Conservation (phyloP, 2,329 filamentous ascomycete genomes). For the Stemphylium lycopersici region DNA sequence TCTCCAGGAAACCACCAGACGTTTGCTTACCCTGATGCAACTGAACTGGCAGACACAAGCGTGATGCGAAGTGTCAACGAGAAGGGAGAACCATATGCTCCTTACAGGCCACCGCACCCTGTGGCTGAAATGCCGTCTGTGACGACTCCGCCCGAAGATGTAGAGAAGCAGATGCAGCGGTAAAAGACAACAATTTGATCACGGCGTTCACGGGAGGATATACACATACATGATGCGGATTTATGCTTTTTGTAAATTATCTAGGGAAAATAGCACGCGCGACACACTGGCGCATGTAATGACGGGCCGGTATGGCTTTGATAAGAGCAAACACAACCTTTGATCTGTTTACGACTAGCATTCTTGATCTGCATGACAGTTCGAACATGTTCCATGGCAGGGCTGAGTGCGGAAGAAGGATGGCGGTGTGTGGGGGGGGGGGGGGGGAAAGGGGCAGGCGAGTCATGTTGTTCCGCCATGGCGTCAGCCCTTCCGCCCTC, state of each 20-base stretch:
- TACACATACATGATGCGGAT: neutral
- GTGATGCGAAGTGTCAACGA: constrained; percentile 21
- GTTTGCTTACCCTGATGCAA: constrained; percentile 16
- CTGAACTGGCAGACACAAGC: constrained; percentile 28
- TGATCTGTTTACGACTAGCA: neutral
- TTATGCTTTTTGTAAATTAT: neutral
- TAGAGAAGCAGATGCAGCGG: constrained; percentile 25
- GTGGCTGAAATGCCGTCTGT: constrained; percentile 26
- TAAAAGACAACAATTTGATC: neutral
- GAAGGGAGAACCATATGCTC: constrained; percentile 26
- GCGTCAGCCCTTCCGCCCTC: constrained; percentile 27
- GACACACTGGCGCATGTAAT: neutral
- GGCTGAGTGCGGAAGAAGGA: neutral
- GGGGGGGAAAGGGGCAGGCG: constrained; percentile 2
- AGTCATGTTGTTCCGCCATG: constrained; percentile 21
- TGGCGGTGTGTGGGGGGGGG: constrained; percentile 6
- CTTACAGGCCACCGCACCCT: constrained; percentile 34
- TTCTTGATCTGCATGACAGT: neutral
- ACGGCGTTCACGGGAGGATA: neutral
- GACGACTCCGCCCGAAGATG: constrained; percentile 30
- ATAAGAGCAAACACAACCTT: neutral
- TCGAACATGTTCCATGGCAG: neutral
- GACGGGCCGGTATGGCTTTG: neutral
- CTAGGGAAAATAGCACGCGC: constrained; percentile 1
- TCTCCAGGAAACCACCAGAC: constrained; percentile 28